Conservation (phyloP, 306 rosid species). For the Lablab purpureus region DNA sequence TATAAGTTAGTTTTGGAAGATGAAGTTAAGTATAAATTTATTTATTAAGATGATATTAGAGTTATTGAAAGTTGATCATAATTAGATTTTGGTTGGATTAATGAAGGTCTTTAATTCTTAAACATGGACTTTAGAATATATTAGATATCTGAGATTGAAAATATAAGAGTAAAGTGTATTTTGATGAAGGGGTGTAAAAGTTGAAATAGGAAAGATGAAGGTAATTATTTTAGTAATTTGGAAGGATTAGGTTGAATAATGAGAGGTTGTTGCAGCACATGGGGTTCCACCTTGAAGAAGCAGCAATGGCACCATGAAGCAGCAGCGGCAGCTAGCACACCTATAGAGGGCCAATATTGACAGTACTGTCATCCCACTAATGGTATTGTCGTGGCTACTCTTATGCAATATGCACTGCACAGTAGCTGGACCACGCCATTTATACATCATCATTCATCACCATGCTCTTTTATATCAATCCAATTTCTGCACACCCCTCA, state of each 20-base stretch:
- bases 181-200: too few relatives aligned
- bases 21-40: too few relatives aligned
- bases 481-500: background rate
- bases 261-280: background rate
- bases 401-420: background rate
- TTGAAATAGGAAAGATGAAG: too few relatives aligned
- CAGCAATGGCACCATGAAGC: background rate
- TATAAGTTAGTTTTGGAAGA: too few relatives aligned
- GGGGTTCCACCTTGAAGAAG: background rate
- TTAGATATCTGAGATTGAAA: too few relatives aligned
- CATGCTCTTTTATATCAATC: background rate
- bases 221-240: background rate
- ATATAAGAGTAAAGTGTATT: too few relatives aligned
- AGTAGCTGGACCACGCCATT: background rate
- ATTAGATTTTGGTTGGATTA: too few relatives aligned
- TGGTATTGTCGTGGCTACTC: conserved; percentile 2
- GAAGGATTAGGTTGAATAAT: background rate
- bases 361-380: background rate
- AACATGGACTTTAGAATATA: too few relatives aligned
- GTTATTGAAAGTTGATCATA: too few relatives aligned
- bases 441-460: background rate
- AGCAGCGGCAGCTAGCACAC: background rate
- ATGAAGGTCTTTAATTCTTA: too few relatives aligned
- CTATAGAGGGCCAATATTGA: conserved; percentile 9
- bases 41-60: too few relatives aligned